A percentile compares a stretch with the other conserved stretches of the same genome.
Evolutionary conservation across 257 asterid genomes (phyloP).

Genomic region (Solanum megistacrolobum): DNA sequence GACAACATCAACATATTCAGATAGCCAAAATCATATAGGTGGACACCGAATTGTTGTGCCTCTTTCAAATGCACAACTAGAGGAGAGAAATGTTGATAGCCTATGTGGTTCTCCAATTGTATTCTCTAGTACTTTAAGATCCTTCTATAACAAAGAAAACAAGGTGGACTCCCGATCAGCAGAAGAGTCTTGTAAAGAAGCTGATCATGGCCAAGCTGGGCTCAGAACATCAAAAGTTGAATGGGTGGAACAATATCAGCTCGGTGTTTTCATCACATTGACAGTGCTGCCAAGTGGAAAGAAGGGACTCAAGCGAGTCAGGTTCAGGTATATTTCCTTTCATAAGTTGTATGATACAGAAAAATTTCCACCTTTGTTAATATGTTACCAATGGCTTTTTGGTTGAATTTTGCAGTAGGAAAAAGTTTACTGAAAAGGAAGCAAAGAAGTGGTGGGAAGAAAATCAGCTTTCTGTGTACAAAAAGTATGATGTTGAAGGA

Average conservation of each 20-base stretch:
- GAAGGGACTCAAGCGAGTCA: slow-evolving; percentile 29
- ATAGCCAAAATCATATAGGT: neutral
- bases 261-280: slow-evolving; percentile 35
- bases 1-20: neutral
- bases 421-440: slow-evolving; percentile 22
- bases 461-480: slow-evolving; percentile 28
- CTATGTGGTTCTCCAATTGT: slow-evolving; percentile 25
- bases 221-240: slow-evolving; percentile 12
- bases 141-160: slow-evolving; percentile 8
- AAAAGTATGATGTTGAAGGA: slow-evolving; percentile 23
- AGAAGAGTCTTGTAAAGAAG: slow-evolving; percentile 12
- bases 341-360: neutral
- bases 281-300: slow-evolving; percentile 17
- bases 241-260: slow-evolving; percentile 37
- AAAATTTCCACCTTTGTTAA: neutral
- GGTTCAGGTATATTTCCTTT: slow-evolving; percentile 31
- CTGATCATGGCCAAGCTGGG: slow-evolving; percentile 4
- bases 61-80: neutral
- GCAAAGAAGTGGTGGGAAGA: slow-evolving; percentile 51
- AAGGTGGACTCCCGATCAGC: slow-evolving; percentile 1
- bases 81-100: slow-evolving; percentile 12
- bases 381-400: neutral
- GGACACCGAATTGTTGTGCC: slow-evolving; percentile 1
- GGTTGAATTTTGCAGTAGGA: slow-evolving; percentile 31
- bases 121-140: slow-evolving; percentile 20